phyloP scores from a whole-genome alignment of 2,329 filamentous ascomycete species.

The Grosmannia clavigera region DNA sequence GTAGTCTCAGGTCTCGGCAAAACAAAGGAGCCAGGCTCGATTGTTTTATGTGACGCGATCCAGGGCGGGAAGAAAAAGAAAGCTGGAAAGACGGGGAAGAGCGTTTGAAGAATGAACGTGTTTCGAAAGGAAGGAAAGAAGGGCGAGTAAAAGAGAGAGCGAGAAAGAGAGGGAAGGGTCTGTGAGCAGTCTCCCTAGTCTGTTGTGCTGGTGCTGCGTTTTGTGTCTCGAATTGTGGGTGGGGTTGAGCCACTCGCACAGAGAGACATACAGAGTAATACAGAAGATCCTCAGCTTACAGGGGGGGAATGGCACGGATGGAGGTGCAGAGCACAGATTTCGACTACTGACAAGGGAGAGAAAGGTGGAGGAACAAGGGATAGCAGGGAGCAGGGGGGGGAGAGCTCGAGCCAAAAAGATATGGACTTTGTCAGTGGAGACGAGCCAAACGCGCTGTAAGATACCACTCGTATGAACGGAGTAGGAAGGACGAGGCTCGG shows the following conservation, averaged over 20 bases:
- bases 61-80: neutral
- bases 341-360: neutral
- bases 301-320: neutral
- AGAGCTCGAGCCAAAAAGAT: neutral
- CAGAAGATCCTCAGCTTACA: neutral
- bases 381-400: neutral
- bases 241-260: neutral
- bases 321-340: constrained; percentile 1
- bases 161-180: neutral
- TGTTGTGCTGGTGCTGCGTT: constrained; percentile 22
- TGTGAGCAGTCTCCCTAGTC: neutral
- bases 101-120: neutral
- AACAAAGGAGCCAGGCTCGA: neutral
- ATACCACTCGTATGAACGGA: neutral
- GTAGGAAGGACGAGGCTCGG: neutral
- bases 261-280: neutral
- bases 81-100: neutral
- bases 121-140: neutral
- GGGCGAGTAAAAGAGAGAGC: neutral
- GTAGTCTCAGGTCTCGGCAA: neutral
- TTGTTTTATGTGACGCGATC: neutral
- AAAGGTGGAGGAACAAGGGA: neutral
- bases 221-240: constrained; percentile 26
- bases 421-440: neutral
- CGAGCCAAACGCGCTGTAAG: neutral